Percentiles rank a stretch among this genome's conserved stretches.
These are phyloP conservation scores for Starmerella vaccinii DNA, from an alignment of 805 yeast species.

Conservation along the genomic window DNA sequence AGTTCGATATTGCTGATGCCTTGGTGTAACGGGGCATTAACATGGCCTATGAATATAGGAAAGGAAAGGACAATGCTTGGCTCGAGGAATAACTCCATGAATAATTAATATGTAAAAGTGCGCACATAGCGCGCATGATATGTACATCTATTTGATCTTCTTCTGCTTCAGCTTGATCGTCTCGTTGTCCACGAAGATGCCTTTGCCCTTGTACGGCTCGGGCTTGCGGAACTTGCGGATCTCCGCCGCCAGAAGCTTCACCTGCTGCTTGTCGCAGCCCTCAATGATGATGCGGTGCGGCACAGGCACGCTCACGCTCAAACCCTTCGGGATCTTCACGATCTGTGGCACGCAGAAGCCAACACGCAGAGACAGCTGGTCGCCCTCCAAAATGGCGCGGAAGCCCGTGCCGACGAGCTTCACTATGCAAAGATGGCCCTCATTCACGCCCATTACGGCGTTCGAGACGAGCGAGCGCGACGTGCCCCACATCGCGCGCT, in stretches of 20 bases:
- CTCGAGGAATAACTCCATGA: no score
- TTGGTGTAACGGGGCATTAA: no score
- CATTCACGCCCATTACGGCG: slow-evolving; percentile 76
- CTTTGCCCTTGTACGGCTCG: slow-evolving; percentile 98
- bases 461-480: slow-evolving; percentile 68
- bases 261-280: slow-evolving; percentile 81
- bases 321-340: slow-evolving; percentile 63
- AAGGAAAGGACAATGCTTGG: no score
- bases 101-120: not conserved
- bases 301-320: slow-evolving; percentile 64
- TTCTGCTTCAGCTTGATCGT: slow-evolving; percentile 82
- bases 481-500: slow-evolving; percentile 93
- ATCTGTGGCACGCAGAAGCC: slow-evolving; percentile 80
- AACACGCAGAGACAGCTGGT: slow-evolving; percentile 64
- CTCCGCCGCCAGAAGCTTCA: slow-evolving; percentile 77
- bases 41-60: no score
- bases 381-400: slow-evolving; percentile 68
- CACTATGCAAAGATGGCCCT: slow-evolving; percentile 80
- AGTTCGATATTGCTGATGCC: no score
- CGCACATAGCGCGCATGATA: no score
- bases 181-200: slow-evolving; percentile 85
- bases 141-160: slow-evolving; percentile 63
- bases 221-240: slow-evolving; percentile 85
- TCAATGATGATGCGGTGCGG: slow-evolving; percentile 79
- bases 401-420: slow-evolving; percentile 95